These are phyloP conservation scores for Zygosaccharomyces sapae DNA, from an alignment of 1,139 yeast genomes.

Conservation along the genomic window DNA sequence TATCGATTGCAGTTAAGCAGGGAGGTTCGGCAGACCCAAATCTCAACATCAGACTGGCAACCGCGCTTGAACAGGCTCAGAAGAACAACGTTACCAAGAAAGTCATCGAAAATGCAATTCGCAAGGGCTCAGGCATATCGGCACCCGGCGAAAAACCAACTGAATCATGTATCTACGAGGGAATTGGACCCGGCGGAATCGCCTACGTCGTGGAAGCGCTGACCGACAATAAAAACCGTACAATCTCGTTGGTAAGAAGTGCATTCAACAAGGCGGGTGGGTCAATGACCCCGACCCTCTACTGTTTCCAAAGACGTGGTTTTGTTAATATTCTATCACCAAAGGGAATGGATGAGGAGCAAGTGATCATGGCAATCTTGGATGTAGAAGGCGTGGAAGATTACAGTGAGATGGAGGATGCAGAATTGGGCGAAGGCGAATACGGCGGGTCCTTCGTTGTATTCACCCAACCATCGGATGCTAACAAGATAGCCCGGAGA, in stretches of 20 bases:
- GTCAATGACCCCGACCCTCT: slow-evolving; percentile 69
- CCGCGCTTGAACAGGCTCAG: slow-evolving; percentile 74
- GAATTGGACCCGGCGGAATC: slow-evolving; percentile 88
- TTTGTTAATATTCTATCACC: slow-evolving; percentile 49
- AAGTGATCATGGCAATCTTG: slow-evolving; percentile 63
- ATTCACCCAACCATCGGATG: slow-evolving; percentile 58
- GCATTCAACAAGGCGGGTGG: slow-evolving; percentile 71
- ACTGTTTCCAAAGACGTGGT: slow-evolving; percentile 74
- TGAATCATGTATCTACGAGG: slow-evolving; percentile 70
- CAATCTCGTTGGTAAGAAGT: slow-evolving; percentile 70
- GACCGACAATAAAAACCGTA: slow-evolving; percentile 84
- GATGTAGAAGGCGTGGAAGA: slow-evolving; percentile 85
- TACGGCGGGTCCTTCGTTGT: slow-evolving; percentile 34
- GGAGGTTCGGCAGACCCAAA: slow-evolving; percentile 58
- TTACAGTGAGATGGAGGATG: slow-evolving; percentile 50
- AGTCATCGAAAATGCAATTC: slow-evolving; percentile 80
- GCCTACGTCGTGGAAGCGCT: slow-evolving; percentile 79
- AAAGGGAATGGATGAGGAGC: slow-evolving; percentile 48
- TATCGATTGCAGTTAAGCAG: slow-evolving; percentile 64
- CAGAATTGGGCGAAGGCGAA: slow-evolving; percentile 30
- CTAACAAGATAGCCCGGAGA: slow-evolving; percentile 57
- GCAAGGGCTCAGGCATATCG: slow-evolving; percentile 69
- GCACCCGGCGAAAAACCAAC: slow-evolving; percentile 40
- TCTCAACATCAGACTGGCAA: slow-evolving; percentile 62
- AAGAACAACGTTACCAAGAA: slow-evolving; percentile 76